Percentiles rank a stretch among this genome's conserved stretches.
These are phyloP conservation scores for Suhomyces sp. DNA, from an alignment of 805 yeast species.

Conservation along the genomic window DNA sequence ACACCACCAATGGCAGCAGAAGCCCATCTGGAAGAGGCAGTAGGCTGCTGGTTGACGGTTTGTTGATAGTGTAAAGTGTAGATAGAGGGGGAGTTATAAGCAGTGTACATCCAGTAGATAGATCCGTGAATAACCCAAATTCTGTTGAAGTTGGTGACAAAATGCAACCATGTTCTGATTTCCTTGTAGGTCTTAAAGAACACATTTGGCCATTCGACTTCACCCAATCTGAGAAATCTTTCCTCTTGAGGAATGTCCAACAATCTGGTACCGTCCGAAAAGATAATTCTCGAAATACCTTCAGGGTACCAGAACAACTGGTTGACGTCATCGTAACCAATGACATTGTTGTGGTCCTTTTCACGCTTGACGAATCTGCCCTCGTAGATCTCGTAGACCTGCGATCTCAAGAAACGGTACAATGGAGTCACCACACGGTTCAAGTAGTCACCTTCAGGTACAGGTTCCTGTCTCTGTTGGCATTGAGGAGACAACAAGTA, in stretches of 20 bases:
- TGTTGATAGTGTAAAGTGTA: conserved; percentile 87
- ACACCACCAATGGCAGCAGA: conserved; percentile 90
- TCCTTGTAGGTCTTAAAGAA: conserved; percentile 96
- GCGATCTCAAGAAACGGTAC: conserved; percentile 74
- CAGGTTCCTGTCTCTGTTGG: conserved; percentile 80
- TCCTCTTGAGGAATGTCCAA: conserved; percentile 88
- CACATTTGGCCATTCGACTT: conserved; percentile 86
- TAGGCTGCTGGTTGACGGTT: conserved; percentile 79
- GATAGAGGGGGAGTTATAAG: conserved; percentile 87
- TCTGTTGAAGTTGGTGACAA: conserved; percentile 94
- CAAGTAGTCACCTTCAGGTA: conserved; percentile 87
- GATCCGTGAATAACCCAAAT: conserved; percentile 94
- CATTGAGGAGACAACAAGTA: conserved; percentile 86
- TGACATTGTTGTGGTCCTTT: conserved; percentile 73
- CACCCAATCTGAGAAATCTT: conserved; percentile 86
- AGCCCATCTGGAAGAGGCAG: conserved; percentile 90
- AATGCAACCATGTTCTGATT: conserved; percentile 95
- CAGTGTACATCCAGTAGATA: conserved; percentile 90
- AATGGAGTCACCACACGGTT: conserved; percentile 91
- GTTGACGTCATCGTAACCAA: conserved; percentile 97
- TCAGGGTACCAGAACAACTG: conserved; percentile 99
- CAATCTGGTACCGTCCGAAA: conserved; percentile 89
- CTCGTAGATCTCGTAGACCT: conserved; percentile 76
- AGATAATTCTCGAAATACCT: conserved; percentile 88
- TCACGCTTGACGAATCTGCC: conserved; percentile 85